Percentiles rank a stretch among this genome's conserved stretches.
Evolutionary conservation across 1,284 basidiomycete genomes (phyloP).

Genomic region (Leccinum solheimii): DNA sequence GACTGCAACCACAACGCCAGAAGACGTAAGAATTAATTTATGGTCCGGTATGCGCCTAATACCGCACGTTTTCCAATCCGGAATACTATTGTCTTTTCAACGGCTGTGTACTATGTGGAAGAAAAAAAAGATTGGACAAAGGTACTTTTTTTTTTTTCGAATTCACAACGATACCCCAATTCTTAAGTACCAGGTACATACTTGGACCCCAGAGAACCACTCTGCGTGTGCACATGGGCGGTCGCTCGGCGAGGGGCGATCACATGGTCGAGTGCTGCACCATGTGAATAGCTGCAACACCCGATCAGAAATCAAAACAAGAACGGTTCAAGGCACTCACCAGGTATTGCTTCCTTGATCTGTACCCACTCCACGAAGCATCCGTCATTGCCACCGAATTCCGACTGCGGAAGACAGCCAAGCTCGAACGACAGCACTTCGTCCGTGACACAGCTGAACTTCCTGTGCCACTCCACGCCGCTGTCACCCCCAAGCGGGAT

Average conservation of each 20-base stretch:
- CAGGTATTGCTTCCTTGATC: constrained; percentile 15
- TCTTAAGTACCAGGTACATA: not conserved
- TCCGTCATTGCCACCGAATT: constrained; percentile 11
- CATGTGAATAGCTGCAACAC: constrained; percentile 16
- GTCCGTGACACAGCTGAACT: constrained; percentile 12
- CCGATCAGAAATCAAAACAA: constrained; percentile 7
- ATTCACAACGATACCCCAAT: not conserved
- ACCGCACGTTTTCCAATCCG: not conserved
- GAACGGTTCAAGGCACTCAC: constrained; percentile 5
- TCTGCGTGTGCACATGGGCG: not conserved
- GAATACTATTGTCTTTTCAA: not conserved
- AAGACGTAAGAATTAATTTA: not conserved
- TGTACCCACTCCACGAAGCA: constrained; percentile 17
- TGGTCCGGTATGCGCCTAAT: not conserved
- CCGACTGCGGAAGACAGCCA: constrained; percentile 9
- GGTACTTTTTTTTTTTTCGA: not conserved
- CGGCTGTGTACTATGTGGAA: not conserved
- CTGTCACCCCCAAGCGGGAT: constrained; percentile 6
- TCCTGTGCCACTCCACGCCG: constrained; percentile 13
- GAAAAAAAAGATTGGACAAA: not conserved
- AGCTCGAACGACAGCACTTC: constrained; percentile 20
- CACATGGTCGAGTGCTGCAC: constrained; percentile 15
- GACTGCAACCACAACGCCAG: too few relatives aligned
- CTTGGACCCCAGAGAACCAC: not conserved
- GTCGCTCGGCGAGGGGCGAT: not conserved